A percentile compares a stretch with the other conserved stretches of the same genome.
Evolutionary conservation across 202 grass and related monocot species (phyloP).

Genomic region (Panicum virgatum): DNA sequence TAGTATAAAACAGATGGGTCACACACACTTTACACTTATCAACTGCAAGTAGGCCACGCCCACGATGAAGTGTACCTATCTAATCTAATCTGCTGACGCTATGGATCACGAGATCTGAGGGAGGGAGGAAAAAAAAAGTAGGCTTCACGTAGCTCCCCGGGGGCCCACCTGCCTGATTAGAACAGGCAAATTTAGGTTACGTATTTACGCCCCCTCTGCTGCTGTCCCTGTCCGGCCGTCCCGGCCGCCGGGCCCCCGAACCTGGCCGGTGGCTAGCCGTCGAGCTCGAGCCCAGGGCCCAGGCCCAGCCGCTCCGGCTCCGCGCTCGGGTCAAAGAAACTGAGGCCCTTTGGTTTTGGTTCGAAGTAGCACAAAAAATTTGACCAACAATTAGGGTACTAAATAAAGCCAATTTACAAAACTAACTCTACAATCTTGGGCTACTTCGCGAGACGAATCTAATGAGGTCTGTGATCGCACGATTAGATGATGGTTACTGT

Average conservation of each 20-base stretch:
- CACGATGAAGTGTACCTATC: not conserved
- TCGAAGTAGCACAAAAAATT: no score
- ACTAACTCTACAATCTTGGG: no score
- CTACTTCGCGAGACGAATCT: no score
- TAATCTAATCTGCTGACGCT: not conserved
- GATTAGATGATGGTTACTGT: no score
- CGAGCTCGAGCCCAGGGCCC: no score
- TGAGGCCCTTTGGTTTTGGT: no score
- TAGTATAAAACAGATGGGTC: not conserved
- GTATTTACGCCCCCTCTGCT: slow-evolving; percentile 30
- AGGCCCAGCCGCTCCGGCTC: no score
- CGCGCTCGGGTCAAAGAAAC: slow-evolving; percentile 13
- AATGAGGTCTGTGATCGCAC: no score
- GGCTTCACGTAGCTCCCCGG: not conserved
- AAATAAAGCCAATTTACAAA: no score
- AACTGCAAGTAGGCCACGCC: not conserved
- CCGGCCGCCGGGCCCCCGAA: not conserved
- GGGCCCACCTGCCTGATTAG: slow-evolving; percentile 26
- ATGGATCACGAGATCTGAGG: slow-evolving; percentile 26
- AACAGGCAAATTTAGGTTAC: slow-evolving; percentile 52
- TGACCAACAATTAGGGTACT: no score
- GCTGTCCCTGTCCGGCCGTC: not conserved
- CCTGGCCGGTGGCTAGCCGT: not conserved
- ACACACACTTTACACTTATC: not conserved
- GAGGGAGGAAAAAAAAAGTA: not conserved